Conservation (phyloP, 768 basidiomycete species). For the Naganishia onofrii region DNA sequence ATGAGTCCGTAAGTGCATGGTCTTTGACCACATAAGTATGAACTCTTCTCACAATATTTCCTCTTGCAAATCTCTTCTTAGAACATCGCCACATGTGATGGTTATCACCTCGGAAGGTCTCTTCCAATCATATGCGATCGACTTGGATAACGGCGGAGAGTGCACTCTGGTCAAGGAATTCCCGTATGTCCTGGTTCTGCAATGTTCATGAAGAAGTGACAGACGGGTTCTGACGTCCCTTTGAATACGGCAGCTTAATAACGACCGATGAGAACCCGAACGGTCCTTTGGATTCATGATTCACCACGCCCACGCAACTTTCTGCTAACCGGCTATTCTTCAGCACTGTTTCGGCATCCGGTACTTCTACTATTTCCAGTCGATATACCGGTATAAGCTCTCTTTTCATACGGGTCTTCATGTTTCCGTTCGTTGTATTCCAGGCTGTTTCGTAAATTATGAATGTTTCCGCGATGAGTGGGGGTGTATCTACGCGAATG, state of each 20-base stretch:
- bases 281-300: not conserved
- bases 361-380: too few relatives aligned
- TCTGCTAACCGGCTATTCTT: too few relatives aligned
- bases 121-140: constrained; percentile 93
- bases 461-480: too few relatives aligned
- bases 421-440: too few relatives aligned
- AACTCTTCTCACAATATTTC: not conserved
- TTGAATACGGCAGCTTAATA: not conserved
- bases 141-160: constrained; percentile 92
- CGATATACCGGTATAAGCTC: too few relatives aligned
- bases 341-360: too few relatives aligned
- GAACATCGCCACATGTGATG: constrained; percentile 91
- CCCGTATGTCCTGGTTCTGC: constrained; percentile 54
- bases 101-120: constrained; percentile 92
- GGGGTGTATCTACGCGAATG: too few relatives aligned
- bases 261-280: not conserved
- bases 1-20: constrained; percentile 70
- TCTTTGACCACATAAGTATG: not conserved
- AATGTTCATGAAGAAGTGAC: not conserved
- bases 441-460: too few relatives aligned
- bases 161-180: constrained; percentile 94
- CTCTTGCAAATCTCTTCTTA: constrained; percentile 1
- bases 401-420: too few relatives aligned
- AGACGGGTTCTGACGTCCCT: not conserved
- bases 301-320: too few relatives aligned